Conservation (phyloP, 176 grass and related monocot species). For the Carex pumila region DNA sequence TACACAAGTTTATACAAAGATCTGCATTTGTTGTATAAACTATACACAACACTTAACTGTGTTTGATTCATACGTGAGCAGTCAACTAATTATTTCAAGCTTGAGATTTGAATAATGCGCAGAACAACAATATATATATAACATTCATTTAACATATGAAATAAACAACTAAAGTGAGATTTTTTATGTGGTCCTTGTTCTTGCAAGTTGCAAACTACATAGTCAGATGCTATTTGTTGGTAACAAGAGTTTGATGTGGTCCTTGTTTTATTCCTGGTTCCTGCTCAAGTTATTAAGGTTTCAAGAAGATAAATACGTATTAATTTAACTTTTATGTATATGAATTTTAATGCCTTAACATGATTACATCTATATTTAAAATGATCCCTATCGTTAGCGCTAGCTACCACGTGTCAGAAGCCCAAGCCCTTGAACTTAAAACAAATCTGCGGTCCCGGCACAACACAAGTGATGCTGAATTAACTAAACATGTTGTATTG, state of each 20-base stretch:
- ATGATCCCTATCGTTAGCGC: neutral
- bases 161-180: neutral
- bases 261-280: slow-evolving; percentile 5
- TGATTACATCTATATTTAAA: neutral
- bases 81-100: neutral
- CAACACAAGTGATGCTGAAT: neutral
- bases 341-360: neutral
- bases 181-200: neutral
- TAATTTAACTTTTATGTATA: neutral
- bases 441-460: neutral
- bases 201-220: neutral
- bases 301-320: neutral
- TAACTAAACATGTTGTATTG: neutral
- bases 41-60: neutral
- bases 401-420: slow-evolving; percentile 12
- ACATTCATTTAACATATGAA: neutral
- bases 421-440: neutral
- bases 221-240: neutral
- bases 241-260: slow-evolving; percentile 9
- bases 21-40: neutral
- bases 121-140: neutral
- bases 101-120: too few relatives aligned
- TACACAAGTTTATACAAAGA: neutral
- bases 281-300: neutral
- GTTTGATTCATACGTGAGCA: neutral